Evolutionary conservation across 306 rosid species (phyloP), one percentile per base, ranked within the genome.

Genomic region (Cicer judaicum): DNA sequence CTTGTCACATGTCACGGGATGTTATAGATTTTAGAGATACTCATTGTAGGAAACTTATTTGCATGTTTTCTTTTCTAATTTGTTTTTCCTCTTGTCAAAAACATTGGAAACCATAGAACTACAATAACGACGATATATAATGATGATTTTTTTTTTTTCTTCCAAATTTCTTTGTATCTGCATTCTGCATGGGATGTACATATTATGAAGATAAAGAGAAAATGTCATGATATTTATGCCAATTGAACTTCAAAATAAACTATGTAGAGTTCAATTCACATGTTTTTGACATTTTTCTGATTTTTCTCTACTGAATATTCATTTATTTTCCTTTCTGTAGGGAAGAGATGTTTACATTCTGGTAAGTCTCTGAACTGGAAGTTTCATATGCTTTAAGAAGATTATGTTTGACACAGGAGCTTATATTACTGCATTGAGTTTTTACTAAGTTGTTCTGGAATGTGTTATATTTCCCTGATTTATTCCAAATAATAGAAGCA

Each of bases 331-430:
- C 57, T 86, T 75, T 74, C 47, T 85, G 88, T 90, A 93, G 96
- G 98, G 97, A 55, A 87, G 98, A 53, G 96, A 91, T 60, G 96
- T 91, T 53, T 93, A 91, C 86, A 92, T 93, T 84, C 83, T 93
- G 98, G 98, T 85, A 79, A 78, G 79, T 85, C 69, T 81, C 79
- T 53, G 72, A 48, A 76, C 68, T 74, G 59, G 70, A 87, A 71
- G 53, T 74, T 79, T 79, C 48, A 18, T 7, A 54, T 67, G 72
- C 68, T 75, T 75, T 75, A 74, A 59, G 64, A 41, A 65, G 60
- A 41, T 72, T 77, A 70, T 71, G 77, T 21, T 69, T 34, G 70
- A 71, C 67, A 29, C n/a, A 64, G 15, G 16, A 66, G 56, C 24
- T 64, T 70, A 50, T 79, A 78, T 38, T 78, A 64, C 49, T 48